These are phyloP conservation scores for Gastroboletus turbinatus DNA, from an alignment of 1,284 basidiomycete genomes.

Conservation along the genomic window DNA sequence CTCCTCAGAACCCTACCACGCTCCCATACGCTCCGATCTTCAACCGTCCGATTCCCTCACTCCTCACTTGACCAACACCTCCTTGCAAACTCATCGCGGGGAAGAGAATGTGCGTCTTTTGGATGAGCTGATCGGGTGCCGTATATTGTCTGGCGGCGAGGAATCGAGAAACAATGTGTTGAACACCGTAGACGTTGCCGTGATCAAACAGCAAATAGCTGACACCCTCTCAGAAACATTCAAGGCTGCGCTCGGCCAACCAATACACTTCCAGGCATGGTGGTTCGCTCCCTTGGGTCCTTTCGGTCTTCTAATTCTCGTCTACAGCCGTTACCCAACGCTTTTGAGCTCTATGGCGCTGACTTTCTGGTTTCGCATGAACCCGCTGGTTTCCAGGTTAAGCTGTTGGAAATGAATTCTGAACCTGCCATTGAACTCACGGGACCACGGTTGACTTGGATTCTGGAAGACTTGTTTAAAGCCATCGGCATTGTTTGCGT, in stretches of 20 bases:
- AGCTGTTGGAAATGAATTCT: constrained; percentile 89
- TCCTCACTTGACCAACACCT: constrained; percentile 94
- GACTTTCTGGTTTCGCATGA: constrained; percentile 81
- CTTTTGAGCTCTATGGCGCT: constrained; percentile 93
- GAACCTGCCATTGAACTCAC: constrained; percentile 96
- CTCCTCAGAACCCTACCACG: constrained; percentile 63
- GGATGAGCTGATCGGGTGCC: constrained; percentile 72
- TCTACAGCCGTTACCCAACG: constrained; percentile 79
- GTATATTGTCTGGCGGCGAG: constrained; percentile 44
- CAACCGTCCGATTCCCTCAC: constrained; percentile 42
- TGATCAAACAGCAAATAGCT: constrained; percentile 63
- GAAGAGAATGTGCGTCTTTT: constrained; percentile 73
- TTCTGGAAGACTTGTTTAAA: constrained; percentile 79
- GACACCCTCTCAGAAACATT: constrained; percentile 79
- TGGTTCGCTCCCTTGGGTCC: background rate
- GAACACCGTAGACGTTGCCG: constrained; percentile 46
- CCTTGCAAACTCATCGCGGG: constrained; percentile 74
- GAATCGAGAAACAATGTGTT: constrained; percentile 24
- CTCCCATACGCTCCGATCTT: constrained; percentile 37
- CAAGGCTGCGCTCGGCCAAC: constrained; percentile 80
- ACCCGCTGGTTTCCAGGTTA: constrained; percentile 53
- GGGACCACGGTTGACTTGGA: constrained; percentile 78
- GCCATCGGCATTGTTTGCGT: constrained; percentile 71
- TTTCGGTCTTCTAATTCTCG: background rate
- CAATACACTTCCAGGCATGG: constrained; percentile 83